Conservation (phyloP, 805 yeast genomes). For the Yamadazyma tumulicola region DNA sequence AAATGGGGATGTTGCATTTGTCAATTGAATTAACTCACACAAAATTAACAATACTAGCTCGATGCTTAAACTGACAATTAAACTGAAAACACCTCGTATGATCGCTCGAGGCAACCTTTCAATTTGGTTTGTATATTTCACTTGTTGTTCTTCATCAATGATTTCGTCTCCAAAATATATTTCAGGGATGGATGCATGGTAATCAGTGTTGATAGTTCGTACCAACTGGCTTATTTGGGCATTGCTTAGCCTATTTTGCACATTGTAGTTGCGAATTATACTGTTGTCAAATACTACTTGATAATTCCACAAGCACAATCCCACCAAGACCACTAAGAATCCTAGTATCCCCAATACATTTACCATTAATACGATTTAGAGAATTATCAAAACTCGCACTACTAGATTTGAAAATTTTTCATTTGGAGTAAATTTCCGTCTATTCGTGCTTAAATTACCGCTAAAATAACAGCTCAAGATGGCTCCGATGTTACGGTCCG, state of each 20-base stretch:
- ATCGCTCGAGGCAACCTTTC: background rate
- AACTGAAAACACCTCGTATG: constrained; percentile 21
- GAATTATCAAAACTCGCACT: constrained; percentile 1
- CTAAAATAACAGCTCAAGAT: constrained; percentile 3
- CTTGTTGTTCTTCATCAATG: background rate
- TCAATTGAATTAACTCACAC: constrained; percentile 26
- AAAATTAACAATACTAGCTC: constrained; percentile 32
- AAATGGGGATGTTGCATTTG: constrained; percentile 17
- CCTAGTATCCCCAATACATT: constrained; percentile 2
- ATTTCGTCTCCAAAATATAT: constrained; percentile 3
- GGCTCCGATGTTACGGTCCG: constrained; percentile 34
- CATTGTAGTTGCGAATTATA: constrained; percentile 15
- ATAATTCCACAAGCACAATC: constrained; percentile 5
- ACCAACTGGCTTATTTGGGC: constrained; percentile 16
- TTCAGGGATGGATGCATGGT: constrained; percentile 5
- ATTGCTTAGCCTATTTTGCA: constrained; percentile 11
- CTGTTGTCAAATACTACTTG: constrained; percentile 12
- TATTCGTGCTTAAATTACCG: no score
- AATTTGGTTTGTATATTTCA: background rate
- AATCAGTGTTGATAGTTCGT: constrained; percentile 14
- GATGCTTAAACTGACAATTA: constrained; percentile 27
- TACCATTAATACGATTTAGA: background rate
- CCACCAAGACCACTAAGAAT: constrained; percentile 2
- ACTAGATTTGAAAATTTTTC: constrained; percentile 1
- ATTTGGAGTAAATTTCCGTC: background rate